Base-by-base conservation (phyloP, 2,329 filamentous ascomycete genomes). In the Fusarium hostae region DNA sequence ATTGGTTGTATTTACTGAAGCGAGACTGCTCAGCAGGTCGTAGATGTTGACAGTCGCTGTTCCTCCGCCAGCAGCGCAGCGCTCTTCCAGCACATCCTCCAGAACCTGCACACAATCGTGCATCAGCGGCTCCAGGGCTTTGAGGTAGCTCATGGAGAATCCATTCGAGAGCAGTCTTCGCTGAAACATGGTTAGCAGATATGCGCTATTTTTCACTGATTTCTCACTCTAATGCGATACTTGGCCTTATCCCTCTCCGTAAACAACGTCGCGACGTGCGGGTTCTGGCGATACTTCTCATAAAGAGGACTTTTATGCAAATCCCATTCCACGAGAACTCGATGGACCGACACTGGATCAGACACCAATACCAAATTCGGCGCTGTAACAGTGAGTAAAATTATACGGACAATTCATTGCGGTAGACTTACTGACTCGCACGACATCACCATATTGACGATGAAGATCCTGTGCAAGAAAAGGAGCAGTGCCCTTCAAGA, bases 231-330 rank as follows among this genome's bases (percentile, higher is more conserved):
- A 18, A 41, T 16, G 15, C 51, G 51, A 40, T 55, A 55, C 15
- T 32, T 55, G 37, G 26, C 37, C 26, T 55, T 55, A 9, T 55
- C 37, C n/a, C 51, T 18, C 51, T 55, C 51, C 22, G 51, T 55
- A 22, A 55, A 55, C 4, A 55, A 9, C 15, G 51, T 55, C n/a
- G 51, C 51, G 26, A 55, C 37, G 15, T 55, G 51, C 13, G 51
- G 51, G 26, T 55, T 55, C 51, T 55, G 51, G 8, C 51, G 37
- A 41, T 55, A 55, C 37, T 55, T 55, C 13, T 55, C 51, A 16
- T 55, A 55, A 15, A 55, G 20, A 9, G 51, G 51, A 24, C 51
- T 55, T 26, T 55, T 55, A 20, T 41, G 51, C 26, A 55, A 13
- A 32, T 55, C 51, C 51, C 35, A 55, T 9, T 41, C 35, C 13